Evolutionary conservation across 1,284 basidiomycete species (phyloP).

Genomic region (Neonothopanus nambi): DNA sequence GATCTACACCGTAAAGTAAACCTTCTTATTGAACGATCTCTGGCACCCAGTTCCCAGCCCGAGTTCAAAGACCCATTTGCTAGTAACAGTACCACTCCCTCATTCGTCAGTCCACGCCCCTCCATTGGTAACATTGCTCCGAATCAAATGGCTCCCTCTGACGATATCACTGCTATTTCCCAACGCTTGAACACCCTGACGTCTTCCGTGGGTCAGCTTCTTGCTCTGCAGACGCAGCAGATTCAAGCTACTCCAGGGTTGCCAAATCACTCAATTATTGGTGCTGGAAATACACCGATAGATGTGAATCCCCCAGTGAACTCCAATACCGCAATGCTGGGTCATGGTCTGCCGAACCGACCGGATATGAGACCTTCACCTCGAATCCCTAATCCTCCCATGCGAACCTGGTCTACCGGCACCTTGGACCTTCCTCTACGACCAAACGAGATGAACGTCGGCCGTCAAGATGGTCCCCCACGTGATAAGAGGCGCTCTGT

Average conservation of each 20-base stretch:
- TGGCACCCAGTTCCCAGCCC: constrained; percentile 48
- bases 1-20: constrained; percentile 79
- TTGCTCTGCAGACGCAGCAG: constrained; percentile 75
- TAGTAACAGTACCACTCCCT: constrained; percentile 32
- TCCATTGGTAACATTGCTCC: constrained; percentile 70
- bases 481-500: constrained; percentile 74
- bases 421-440: constrained; percentile 71
- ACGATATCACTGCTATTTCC: constrained; percentile 77
- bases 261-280: constrained; percentile 44
- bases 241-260: constrained; percentile 46
- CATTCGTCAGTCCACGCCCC: constrained; percentile 49
- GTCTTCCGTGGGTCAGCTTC: constrained; percentile 83
- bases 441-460: constrained; percentile 39
- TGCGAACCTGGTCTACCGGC: constrained; percentile 81
- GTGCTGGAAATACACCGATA: constrained; percentile 44
- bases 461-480: constrained; percentile 41
- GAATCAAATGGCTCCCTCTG: constrained; percentile 60
- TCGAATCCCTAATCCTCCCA: constrained; percentile 66
- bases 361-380: constrained; percentile 58
- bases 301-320: constrained; percentile 44
- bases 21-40: constrained; percentile 68
- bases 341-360: constrained; percentile 60
- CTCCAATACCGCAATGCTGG: constrained; percentile 42
- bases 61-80: constrained; percentile 83
- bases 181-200: constrained; percentile 82